Conservation (phyloP, 2,329 filamentous ascomycete genomes). For the Penicillium sp. region DNA sequence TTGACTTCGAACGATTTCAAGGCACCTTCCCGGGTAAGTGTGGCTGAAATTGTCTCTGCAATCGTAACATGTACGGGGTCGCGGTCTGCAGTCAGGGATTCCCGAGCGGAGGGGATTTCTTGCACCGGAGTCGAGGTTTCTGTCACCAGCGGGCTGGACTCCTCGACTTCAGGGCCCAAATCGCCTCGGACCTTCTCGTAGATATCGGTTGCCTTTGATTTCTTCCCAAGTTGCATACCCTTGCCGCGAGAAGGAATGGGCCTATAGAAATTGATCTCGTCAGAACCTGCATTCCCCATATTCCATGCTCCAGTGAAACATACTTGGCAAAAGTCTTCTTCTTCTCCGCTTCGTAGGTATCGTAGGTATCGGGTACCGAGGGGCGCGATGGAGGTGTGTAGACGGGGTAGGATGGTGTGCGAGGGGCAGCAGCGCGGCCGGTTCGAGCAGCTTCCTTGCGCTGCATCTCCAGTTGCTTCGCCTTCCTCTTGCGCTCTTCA, state of each 20-base stretch:
- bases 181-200: constrained; percentile 94
- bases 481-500: constrained; percentile 96
- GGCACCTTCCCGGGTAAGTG: constrained; percentile 81
- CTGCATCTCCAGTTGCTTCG: constrained; percentile 98
- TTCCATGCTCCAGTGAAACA: constrained; percentile 26
- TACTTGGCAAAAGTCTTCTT: constrained; percentile 85
- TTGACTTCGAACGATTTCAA: constrained; percentile 84
- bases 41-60: constrained; percentile 85
- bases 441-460: constrained; percentile 89
- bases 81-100: constrained; percentile 69
- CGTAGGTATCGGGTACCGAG: constrained; percentile 76
- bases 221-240: constrained; percentile 99
- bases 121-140: constrained; percentile 54
- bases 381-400: constrained; percentile 79
- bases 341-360: constrained; percentile 95
- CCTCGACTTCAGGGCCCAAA: constrained; percentile 80
- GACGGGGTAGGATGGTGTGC: constrained; percentile 80
- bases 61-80: constrained; percentile 87
- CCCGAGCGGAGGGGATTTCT: constrained; percentile 52
- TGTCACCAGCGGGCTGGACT: constrained; percentile 66
- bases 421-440: constrained; percentile 64
- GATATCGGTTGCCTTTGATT: constrained; percentile 96
- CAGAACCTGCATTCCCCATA: constrained; percentile 1
- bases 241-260: constrained; percentile 73
- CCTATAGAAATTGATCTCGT: constrained; percentile 49